These are phyloP conservation scores for Aspergillus sp. DNA, from an alignment of 2,329 filamentous ascomycete genomes.

Conservation along the genomic window DNA sequence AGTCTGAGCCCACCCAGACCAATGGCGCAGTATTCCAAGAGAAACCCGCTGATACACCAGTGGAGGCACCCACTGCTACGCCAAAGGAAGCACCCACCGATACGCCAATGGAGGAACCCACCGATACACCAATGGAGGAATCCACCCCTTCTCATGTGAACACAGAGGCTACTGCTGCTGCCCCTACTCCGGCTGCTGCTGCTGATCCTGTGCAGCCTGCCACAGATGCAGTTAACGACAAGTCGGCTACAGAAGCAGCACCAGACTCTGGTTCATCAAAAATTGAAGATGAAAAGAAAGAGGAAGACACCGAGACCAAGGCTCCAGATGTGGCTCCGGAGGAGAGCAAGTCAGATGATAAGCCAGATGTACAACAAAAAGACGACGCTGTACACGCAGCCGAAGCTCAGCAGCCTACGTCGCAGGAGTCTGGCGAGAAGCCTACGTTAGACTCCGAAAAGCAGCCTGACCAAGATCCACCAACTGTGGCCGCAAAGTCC, in stretches of 20 bases:
- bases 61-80: background rate
- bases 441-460: slow-evolving; percentile 10
- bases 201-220: slow-evolving; percentile 7
- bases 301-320: background rate
- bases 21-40: slow-evolving; percentile 1
- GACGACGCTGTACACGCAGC: slow-evolving; percentile 9
- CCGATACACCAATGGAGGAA: background rate
- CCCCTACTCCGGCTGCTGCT: background rate
- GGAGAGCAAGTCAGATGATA: background rate
- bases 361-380: slow-evolving; percentile 1
- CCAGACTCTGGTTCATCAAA: slow-evolving; percentile 2
- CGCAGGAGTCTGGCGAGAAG: background rate
- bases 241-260: background rate
- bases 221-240: background rate
- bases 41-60: slow-evolving; percentile 2
- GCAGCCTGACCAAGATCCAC: slow-evolving; percentile 2
- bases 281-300: background rate
- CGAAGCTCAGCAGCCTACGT: background rate
- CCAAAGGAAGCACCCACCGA: background rate
- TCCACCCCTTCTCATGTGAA: background rate
- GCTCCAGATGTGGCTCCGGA: background rate
- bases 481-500: background rate
- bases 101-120: background rate
- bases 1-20: background rate
- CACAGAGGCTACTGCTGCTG: background rate